Evolutionary conservation across 1,284 basidiomycete species (phyloP).

Genomic region (Cryptococcus wingfieldii): DNA sequence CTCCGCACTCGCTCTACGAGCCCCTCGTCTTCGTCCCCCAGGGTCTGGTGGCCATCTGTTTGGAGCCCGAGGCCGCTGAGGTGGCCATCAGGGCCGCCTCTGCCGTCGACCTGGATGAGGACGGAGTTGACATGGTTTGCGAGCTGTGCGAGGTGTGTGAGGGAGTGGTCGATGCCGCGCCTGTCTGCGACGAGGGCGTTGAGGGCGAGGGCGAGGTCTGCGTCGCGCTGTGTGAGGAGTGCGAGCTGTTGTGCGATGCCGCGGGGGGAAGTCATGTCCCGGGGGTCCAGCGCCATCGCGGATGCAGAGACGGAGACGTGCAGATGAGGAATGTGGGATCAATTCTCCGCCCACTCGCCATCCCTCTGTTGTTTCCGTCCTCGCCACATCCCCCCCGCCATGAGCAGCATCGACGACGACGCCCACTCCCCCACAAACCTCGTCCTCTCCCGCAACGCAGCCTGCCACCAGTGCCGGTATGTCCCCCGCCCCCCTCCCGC

Average conservation of each 20-base stretch:
- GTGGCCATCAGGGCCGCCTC: slow-evolving; percentile 32
- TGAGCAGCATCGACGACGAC: not conserved
- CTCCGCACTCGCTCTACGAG: slow-evolving; percentile 43
- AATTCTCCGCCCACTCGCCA: not conserved
- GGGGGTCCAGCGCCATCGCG: slow-evolving; percentile 27
- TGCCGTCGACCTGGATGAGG: slow-evolving; percentile 58
- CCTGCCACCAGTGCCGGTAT: slow-evolving; percentile 43
- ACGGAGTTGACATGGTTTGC: slow-evolving; percentile 63
- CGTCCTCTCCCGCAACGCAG: slow-evolving; percentile 39
- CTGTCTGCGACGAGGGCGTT: slow-evolving; percentile 65
- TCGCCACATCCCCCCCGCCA: too few relatives aligned
- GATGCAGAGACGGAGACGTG: too few relatives aligned
- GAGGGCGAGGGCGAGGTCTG: slow-evolving; percentile 70
- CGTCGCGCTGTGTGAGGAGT: slow-evolving; percentile 70
- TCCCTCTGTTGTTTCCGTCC: too few relatives aligned
- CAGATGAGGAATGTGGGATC: too few relatives aligned
- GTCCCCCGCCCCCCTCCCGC: slow-evolving; percentile 1
- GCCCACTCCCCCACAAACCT: not conserved
- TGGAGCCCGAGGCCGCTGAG: slow-evolving; percentile 29
- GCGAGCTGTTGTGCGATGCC: slow-evolving; percentile 46
- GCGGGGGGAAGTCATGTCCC: slow-evolving; percentile 37
- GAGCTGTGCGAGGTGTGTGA: slow-evolving; percentile 62
- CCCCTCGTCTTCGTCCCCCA: slow-evolving; percentile 29
- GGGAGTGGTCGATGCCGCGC: slow-evolving; percentile 62
- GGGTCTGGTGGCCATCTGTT: slow-evolving; percentile 20